Evolutionary conservation across 805 yeast genomes (phyloP).

Genomic region (Ogataea polymorpha): DNA sequence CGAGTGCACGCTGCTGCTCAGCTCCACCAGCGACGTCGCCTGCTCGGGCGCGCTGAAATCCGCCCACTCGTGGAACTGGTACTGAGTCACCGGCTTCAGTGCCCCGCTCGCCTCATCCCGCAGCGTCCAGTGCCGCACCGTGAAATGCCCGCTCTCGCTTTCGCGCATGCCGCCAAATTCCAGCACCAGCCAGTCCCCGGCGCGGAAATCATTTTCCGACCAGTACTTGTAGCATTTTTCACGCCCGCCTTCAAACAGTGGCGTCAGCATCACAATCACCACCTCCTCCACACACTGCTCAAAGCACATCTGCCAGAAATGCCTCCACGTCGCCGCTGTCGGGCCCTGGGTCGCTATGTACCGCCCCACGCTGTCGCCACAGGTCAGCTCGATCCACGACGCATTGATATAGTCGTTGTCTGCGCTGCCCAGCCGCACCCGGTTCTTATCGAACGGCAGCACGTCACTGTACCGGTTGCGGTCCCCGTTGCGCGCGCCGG

Average conservation of each 20-base stretch:
- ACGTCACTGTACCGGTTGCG: conserved; percentile 63
- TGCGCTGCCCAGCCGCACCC: conserved; percentile 42
- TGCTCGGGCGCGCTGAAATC: conserved; percentile 41
- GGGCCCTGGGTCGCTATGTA: conserved; percentile 77
- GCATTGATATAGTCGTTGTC: conserved; percentile 40
- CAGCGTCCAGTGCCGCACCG: conserved; percentile 21
- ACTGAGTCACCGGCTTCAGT: conserved; percentile 30
- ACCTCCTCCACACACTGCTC: conserved; percentile 31
- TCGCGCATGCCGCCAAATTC: conserved; percentile 7
- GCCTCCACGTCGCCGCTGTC: conserved; percentile 35
- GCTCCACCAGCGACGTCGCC: conserved; percentile 30
- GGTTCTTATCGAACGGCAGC: conserved; percentile 60
- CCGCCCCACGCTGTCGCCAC: conserved; percentile 12
- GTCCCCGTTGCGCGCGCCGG: conserved; percentile 14
- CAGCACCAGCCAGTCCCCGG: conserved; percentile 6
- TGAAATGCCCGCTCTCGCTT: conserved; percentile 1
- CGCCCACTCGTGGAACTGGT: conserved; percentile 42
- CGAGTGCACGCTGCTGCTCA: conserved; percentile 18
- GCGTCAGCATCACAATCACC: conserved; percentile 71
- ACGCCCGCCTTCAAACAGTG: conserved; percentile 43
- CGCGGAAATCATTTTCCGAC: conserved; percentile 21
- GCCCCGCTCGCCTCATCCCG: conserved; percentile 2
- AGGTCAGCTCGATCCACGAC: conserved; percentile 26
- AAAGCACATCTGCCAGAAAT: conserved; percentile 45
- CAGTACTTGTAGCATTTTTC: conserved; percentile 43